Conservation (phyloP, 2,329 filamentous ascomycete genomes). For the Exophiala sp. region DNA sequence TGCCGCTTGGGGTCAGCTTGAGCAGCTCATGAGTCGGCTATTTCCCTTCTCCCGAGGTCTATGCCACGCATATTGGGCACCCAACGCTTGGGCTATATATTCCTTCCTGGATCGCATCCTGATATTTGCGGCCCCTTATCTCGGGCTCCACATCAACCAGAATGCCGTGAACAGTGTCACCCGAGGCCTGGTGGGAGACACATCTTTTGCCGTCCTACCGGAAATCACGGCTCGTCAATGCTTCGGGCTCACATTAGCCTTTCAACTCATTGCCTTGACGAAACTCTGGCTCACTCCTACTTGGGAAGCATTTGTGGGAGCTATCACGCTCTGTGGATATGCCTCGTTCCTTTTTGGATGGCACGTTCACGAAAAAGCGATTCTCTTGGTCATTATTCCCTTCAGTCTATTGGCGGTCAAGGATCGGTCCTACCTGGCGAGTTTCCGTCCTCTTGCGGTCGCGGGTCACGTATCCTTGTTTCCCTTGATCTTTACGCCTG, state of each 20-base stretch:
- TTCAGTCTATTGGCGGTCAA: constrained; percentile 88
- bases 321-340: constrained; percentile 87
- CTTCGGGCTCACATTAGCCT: constrained; percentile 73
- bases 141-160: constrained; percentile 66
- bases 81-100: constrained; percentile 95
- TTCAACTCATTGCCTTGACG: constrained; percentile 70
- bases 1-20: constrained; percentile 69
- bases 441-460: constrained; percentile 85
- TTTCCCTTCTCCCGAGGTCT: constrained; percentile 92
- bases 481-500: constrained; percentile 82
- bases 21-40: constrained; percentile 73
- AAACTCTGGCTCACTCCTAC: constrained; percentile 75
- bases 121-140: constrained; percentile 74
- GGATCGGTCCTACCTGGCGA: constrained; percentile 82
- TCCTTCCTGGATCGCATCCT: constrained; percentile 80
- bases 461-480: constrained; percentile 94
- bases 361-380: constrained; percentile 98
- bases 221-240: constrained; percentile 75
- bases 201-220: constrained; percentile 85
- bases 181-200: constrained; percentile 85
- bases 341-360: constrained; percentile 96
- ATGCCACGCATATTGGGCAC: constrained; percentile 97
- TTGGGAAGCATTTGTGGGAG: constrained; percentile 84
- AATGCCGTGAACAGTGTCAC: constrained; percentile 83
- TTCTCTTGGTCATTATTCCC: constrained; percentile 87